These are phyloP conservation scores for Helicocarpus griseus DNA, from an alignment of 2,329 filamentous ascomycete species.

Conservation along the genomic window DNA sequence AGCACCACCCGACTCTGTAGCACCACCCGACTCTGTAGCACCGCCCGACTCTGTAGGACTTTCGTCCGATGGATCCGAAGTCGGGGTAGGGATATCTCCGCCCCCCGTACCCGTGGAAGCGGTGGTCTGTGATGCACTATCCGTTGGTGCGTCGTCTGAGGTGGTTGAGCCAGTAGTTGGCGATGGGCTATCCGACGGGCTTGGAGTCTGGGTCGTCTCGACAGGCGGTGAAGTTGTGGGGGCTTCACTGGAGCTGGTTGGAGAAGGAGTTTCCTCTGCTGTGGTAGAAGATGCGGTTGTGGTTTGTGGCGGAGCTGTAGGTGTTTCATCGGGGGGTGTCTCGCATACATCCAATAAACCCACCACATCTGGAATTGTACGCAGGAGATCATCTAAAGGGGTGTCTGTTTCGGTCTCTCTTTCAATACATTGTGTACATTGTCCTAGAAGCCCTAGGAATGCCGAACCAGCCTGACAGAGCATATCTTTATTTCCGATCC, in stretches of 20 bases:
- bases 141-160: no score
- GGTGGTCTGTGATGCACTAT: background rate
- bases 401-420: background rate
- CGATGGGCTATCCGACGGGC: background rate
- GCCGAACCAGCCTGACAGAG: constrained; percentile 39
- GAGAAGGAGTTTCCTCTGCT: background rate
- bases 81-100: background rate
- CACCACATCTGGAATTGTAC: no score
- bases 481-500: constrained; percentile 33
- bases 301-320: background rate
- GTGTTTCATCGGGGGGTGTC: background rate
- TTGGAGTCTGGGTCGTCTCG: background rate
- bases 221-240: background rate
- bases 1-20: background rate
- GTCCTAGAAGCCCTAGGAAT: constrained; percentile 25
- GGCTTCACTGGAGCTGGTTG: background rate
- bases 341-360: background rate
- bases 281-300: background rate
- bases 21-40: background rate
- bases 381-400: no score
- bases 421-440: background rate
- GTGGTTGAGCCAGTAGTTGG: background rate
- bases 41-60: background rate
- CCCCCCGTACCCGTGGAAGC: background rate
- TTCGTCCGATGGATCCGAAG: background rate